Evolutionary conservation across 768 basidiomycete genomes (phyloP), one percentile per base, ranked within the genome.

Genomic region (Trametes punicea): DNA sequence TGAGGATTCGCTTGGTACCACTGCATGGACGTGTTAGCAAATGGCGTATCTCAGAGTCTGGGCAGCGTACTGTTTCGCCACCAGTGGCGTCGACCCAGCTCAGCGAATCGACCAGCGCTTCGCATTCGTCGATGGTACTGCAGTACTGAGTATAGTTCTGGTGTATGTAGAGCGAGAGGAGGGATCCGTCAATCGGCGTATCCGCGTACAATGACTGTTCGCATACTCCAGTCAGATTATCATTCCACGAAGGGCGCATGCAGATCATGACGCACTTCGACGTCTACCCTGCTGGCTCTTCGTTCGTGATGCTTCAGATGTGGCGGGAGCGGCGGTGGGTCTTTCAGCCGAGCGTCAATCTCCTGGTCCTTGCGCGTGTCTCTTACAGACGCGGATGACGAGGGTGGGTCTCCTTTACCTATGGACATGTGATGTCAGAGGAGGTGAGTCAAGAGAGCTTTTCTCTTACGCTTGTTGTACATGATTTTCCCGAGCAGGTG

Each of bases 61-160:
- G 21, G 45, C 62, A 27, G 64, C 81, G 55, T 62, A 87, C 88
- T 42, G 77, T 75, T 68, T 84, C 83, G 10, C 83, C 83, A 4
- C 81, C 81, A 59, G 82, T 81, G 1, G 80, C 79, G 65, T 95
- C 93, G 9, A 83, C 74, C 80, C 82, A 86, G 60, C 91, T 93
- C 56, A 94, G 69, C 73, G 82, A 84, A 41, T 93, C 92, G 7
- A 81, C 77, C 11, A 93, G 68, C 2, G 77, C 80, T 4, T 79
- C 81, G 62, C 84, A 85, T 48, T 98, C 79, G 6, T 93, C 90
- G 4, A 93, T 69, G 33, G 87, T 82, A 38, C 78, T 74, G 65
- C 90, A 94, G 65, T 91, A 98, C 53, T 87, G 85, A 0, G 87
- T 80, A 62, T 95, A 93, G 66, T 97, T 98, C 69, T 98, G 94